Base-by-base conservation (phyloP, 805 yeast species). In the Candida tallmaniae region DNA sequence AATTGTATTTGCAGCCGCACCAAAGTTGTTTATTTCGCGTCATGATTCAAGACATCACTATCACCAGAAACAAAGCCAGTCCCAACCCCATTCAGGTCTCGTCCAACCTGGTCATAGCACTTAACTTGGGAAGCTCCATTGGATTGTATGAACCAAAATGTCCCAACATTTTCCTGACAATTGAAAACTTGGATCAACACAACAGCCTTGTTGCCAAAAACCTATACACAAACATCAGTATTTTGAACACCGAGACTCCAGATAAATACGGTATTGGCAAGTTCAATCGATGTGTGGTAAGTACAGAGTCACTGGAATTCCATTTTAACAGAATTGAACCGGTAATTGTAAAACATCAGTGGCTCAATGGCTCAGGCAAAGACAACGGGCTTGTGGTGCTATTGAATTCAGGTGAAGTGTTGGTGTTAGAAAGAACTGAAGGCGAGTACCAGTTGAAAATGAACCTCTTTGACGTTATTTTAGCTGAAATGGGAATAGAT, bases 81-180 rank as follows among this genome's bases (percentile, higher is more conserved):
- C 32, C 41, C 16, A 30, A 30, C 15, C 67, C 70, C 3, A 47
- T 59, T 9, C 62, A 59, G 38, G 52, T 60, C 48, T 61, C 70
- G 1, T 52, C 46, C 6, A 61, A 64, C 34, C 49, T 36, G 40
- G 69, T 64, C 41, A 34, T 63, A 24, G 60, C 69, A 5, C 49
- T 66, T 22, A 65, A 64, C 40, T 51, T 48, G 26, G 57, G 59
- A 5, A 50, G 42, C 15, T 61, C 59, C 15, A 31, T 66, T 21
- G 53, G 62, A 2, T 38, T 63, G 6, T 41, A 66, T 5, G 71
- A 65, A 21, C 70, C 71, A 15, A 56, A 55, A 35, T 51, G 60
- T 4, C 71, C 71, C 2, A 42, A 50, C 13, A 45, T 56, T 13
- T 57, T 54, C 24, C 56, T 51, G 25, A 41, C 56, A n/a, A 41